These are phyloP conservation scores for Kuraishia hungarica DNA, from an alignment of 805 yeast species.

Conservation along the genomic window DNA sequence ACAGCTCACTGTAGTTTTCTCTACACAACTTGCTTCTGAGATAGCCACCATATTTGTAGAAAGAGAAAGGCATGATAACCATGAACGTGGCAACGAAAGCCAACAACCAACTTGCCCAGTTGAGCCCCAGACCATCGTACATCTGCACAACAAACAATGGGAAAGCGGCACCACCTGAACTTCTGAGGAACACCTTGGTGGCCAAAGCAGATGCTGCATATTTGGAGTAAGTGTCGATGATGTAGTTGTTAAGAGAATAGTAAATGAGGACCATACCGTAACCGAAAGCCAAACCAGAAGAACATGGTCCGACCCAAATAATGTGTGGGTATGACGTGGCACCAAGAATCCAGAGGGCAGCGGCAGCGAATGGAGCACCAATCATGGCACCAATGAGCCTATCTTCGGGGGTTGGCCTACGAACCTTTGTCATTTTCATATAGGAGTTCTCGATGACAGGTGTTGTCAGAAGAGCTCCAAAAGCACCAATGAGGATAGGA, in stretches of 20 bases:
- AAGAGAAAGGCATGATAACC: constrained; percentile 65
- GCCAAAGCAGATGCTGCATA: constrained; percentile 78
- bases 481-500: constrained; percentile 86
- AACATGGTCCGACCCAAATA: constrained; percentile 59
- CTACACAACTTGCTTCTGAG: constrained; percentile 60
- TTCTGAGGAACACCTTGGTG: constrained; percentile 71
- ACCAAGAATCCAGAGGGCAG: constrained; percentile 72
- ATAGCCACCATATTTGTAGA: constrained; percentile 56
- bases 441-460: constrained; percentile 64
- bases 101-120: constrained; percentile 75
- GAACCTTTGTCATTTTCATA: constrained; percentile 35
- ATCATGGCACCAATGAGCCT: constrained; percentile 74
- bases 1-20: constrained; percentile 40
- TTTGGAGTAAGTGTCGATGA: constrained; percentile 82
- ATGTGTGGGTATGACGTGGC: constrained; percentile 61
- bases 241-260: constrained; percentile 64
- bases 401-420: constrained; percentile 73
- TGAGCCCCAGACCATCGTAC: constrained; percentile 65
- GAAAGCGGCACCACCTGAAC: constrained; percentile 84
- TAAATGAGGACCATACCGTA: constrained; percentile 55
- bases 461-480: constrained; percentile 64
- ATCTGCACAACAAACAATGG: constrained; percentile 76
- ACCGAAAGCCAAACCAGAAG: constrained; percentile 51
- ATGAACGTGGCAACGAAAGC: constrained; percentile 73
- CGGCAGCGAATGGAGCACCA: constrained; percentile 77